A percentile compares a stretch with the other conserved stretches of the same genome.
phyloP scores from a whole-genome alignment of 164 flowering plant genomes.

The Warburgia ugandensis region DNA sequence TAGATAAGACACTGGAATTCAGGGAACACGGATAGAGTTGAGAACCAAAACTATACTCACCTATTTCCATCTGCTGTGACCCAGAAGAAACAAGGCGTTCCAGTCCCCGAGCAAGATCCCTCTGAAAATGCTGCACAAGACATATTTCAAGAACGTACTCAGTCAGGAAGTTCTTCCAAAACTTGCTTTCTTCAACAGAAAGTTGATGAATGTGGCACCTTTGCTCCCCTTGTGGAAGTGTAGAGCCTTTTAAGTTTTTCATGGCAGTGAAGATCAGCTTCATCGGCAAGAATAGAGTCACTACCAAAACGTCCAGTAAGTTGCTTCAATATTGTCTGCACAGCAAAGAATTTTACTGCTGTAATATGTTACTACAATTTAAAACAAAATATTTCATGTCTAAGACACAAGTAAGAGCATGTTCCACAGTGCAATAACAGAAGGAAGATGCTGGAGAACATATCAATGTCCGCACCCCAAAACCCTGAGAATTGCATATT shows the following conservation, averaged over 20 bases:
- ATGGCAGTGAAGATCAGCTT: slow-evolving; percentile 50
- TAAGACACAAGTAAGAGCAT: too few relatives aligned
- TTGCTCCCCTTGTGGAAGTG: slow-evolving; percentile 62
- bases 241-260: slow-evolving; percentile 60
- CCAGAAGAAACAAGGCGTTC: slow-evolving; percentile 55
- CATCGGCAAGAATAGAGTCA: slow-evolving; percentile 47
- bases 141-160: neutral
- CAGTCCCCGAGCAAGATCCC: slow-evolving; percentile 76
- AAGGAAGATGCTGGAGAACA: too few relatives aligned
- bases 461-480: too few relatives aligned
- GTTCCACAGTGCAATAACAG: too few relatives aligned
- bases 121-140: slow-evolving; percentile 69
- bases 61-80: slow-evolving; percentile 67
- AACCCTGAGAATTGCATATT: too few relatives aligned
- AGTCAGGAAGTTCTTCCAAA: neutral
- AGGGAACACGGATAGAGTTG: slow-evolving; percentile 1
- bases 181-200: neutral
- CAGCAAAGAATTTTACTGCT: neutral
- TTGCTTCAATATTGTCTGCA: slow-evolving; percentile 70
- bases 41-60: slow-evolving; percentile 24
- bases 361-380: neutral
- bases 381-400: too few relatives aligned
- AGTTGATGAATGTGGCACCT: slow-evolving; percentile 32
- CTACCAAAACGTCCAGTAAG: slow-evolving; percentile 38
- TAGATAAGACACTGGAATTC: slow-evolving; percentile 9